These are phyloP conservation scores for Aspergillus amoenus DNA, from an alignment of 2,329 filamentous ascomycete species.

Conservation along the genomic window DNA sequence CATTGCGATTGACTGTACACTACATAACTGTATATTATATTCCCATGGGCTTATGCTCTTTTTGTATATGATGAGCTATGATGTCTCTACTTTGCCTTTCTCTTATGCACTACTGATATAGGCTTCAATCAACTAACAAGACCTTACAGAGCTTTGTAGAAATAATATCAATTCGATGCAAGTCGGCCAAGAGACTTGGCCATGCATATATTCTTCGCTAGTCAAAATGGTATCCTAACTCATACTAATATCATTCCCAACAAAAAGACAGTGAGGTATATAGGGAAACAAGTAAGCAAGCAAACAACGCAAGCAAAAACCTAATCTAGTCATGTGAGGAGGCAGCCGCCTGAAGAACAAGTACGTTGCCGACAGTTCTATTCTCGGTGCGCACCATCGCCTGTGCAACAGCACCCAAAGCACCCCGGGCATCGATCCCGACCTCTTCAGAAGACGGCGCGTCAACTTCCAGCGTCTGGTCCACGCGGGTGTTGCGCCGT, in stretches of 20 bases:
- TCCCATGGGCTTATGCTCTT: neutral
- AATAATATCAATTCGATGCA: too few relatives aligned
- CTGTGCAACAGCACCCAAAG: slow-evolving; percentile 36
- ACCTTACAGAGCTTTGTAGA: too few relatives aligned
- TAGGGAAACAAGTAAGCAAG: neutral
- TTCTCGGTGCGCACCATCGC: slow-evolving; percentile 55
- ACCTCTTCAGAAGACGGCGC: slow-evolving; percentile 37
- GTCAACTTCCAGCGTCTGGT: slow-evolving; percentile 11
- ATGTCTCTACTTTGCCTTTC: slow-evolving; percentile 4
- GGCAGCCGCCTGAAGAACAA: slow-evolving; percentile 64
- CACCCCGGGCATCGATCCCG: slow-evolving; percentile 29
- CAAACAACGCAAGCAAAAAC: neutral
- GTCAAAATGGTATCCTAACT: neutral
- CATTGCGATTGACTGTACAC: neutral
- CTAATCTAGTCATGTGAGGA: neutral
- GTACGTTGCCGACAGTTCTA: slow-evolving; percentile 64
- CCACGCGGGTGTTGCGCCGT: slow-evolving; percentile 37
- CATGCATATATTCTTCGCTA: neutral
- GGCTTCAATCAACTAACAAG: too few relatives aligned
- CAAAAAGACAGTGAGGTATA: neutral
- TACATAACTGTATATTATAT: neutral
- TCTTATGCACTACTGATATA: too few relatives aligned
- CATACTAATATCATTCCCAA: neutral
- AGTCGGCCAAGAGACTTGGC: neutral
- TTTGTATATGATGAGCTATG: slow-evolving; percentile 10